These are phyloP conservation scores for Boechera divaricarpa DNA, from an alignment of 345 rosid species.

Conservation along the genomic window DNA sequence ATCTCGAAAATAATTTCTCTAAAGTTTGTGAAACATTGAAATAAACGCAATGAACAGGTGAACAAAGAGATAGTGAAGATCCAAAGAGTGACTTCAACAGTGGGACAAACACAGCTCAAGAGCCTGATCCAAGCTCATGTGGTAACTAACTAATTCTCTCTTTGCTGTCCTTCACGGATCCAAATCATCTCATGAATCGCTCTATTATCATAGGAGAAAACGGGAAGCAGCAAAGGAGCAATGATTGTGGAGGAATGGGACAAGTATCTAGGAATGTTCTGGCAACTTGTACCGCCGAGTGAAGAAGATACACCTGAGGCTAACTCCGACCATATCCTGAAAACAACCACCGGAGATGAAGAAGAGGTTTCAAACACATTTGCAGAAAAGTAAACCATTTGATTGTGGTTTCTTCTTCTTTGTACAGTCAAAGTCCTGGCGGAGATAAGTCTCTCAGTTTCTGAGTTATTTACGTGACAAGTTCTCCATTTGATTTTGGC, in stretches of 20 bases:
- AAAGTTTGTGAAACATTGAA: slow-evolving; percentile 3
- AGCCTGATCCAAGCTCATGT: slow-evolving; percentile 86
- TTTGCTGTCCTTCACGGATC: not conserved
- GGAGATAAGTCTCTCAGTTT: slow-evolving; percentile 29
- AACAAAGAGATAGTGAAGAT: slow-evolving; percentile 94
- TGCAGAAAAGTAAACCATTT: slow-evolving; percentile 14
- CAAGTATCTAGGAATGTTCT: slow-evolving; percentile 70
- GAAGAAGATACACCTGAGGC: slow-evolving; percentile 99
- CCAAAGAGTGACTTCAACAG: slow-evolving; percentile 87
- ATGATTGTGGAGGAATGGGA: slow-evolving; percentile 83
- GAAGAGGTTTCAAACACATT: slow-evolving; percentile 36
- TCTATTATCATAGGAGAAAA: slow-evolving; percentile 64
- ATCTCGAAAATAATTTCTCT: not conserved
- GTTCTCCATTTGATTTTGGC: slow-evolving; percentile 18
- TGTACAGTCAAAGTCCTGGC: slow-evolving; percentile 36
- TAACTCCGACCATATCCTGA: slow-evolving; percentile 59
- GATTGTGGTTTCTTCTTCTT: slow-evolving; percentile 27
- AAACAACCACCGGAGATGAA: slow-evolving; percentile 59
- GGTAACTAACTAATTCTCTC: slow-evolving; percentile 47
- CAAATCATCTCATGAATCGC: not conserved
- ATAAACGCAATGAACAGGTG: slow-evolving; percentile 53
- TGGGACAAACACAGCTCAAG: slow-evolving; percentile 94
- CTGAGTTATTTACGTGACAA: slow-evolving; percentile 5
- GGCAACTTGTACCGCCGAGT: slow-evolving; percentile 99
- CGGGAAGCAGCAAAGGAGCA: slow-evolving; percentile 84